These are phyloP conservation scores for Saccharum hybrid DNA, from an alignment of 202 grass and related monocot genomes.

Conservation along the genomic window DNA sequence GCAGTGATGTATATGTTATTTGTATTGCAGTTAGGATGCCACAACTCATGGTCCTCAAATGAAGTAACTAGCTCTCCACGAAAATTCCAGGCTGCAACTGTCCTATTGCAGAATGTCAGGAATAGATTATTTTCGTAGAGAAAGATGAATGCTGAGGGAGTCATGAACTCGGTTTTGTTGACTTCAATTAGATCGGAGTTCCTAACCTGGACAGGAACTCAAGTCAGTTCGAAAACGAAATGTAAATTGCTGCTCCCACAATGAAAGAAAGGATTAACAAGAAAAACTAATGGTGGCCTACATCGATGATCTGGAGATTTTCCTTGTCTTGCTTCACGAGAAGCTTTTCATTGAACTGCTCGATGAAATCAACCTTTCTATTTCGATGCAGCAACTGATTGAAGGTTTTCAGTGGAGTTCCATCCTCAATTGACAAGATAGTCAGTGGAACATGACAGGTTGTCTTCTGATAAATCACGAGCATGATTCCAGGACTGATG, in stretches of 20 bases:
- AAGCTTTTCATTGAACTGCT: conserved; percentile 78
- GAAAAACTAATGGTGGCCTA: conserved; percentile 28
- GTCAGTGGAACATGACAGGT: conserved; percentile 57
- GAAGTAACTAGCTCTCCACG: conserved; percentile 73
- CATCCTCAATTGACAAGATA: conserved; percentile 76
- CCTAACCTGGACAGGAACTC: conserved; percentile 57
- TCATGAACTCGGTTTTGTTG: conserved; percentile 74
- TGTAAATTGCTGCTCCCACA: neutral
- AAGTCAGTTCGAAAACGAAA: conserved; percentile 37
- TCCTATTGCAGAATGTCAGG: conserved; percentile 79
- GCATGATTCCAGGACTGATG: conserved; percentile 76
- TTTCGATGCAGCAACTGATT: conserved; percentile 64
- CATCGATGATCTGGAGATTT: conserved; percentile 76
- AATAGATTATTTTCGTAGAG: conserved; percentile 75
- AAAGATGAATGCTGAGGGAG: conserved; percentile 82
- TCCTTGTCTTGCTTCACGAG: conserved; percentile 76
- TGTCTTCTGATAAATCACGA: conserved; percentile 63
- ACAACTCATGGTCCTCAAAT: conserved; percentile 71
- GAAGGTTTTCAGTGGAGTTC: conserved; percentile 65
- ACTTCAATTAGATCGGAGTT: conserved; percentile 70
- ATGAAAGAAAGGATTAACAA: neutral
- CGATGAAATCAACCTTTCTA: conserved; percentile 77
- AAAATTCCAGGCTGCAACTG: conserved; percentile 74
- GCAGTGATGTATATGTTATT: conserved; percentile 84
- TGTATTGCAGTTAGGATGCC: conserved; percentile 79